Percentiles rank a stretch among this genome's conserved stretches.
Conservation (phyloP, 1,284 basidiomycete genomes). For the Singerocomus inundabilis region DNA sequence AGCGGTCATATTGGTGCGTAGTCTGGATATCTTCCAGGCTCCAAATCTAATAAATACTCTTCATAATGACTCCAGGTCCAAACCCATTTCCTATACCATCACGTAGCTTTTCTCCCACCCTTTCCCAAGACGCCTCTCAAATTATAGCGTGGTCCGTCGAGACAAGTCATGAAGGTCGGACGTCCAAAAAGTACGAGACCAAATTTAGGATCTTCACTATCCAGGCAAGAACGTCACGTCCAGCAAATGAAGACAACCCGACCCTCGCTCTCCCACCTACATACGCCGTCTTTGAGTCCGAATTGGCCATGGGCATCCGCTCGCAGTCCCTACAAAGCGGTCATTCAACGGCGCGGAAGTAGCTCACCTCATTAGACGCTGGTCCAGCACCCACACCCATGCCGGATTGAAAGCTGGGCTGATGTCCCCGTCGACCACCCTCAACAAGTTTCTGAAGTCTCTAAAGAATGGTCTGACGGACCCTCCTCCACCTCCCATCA, state of each 20-base stretch:
- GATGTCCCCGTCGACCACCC: slow-evolving; percentile 28
- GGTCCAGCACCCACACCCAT: slow-evolving; percentile 12
- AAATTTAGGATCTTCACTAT: neutral
- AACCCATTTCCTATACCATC: slow-evolving; percentile 17
- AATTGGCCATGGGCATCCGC: slow-evolving; percentile 35
- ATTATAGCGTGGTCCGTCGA: too few species aligned
- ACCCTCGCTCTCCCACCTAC: slow-evolving; percentile 50
- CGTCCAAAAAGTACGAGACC: slow-evolving; percentile 2
- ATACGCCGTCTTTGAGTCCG: slow-evolving; percentile 51
- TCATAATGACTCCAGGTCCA: slow-evolving; percentile 8
- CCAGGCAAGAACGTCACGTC: neutral
- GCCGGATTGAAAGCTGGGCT: slow-evolving; percentile 4
- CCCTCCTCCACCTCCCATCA: slow-evolving; percentile 17
- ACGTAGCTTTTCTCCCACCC: slow-evolving; percentile 49
- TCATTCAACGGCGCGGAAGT: neutral
- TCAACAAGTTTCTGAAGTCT: slow-evolving; percentile 46
- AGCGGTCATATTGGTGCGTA: too few species aligned
- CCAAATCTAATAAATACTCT: too few species aligned
- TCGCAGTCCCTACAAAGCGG: slow-evolving; percentile 11
- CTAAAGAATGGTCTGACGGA: slow-evolving; percentile 31
- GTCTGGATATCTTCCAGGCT: too few species aligned
- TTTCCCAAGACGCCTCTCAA: too few species aligned
- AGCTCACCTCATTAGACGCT: neutral
- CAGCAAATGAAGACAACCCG: slow-evolving; percentile 8
- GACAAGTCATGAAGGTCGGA: slow-evolving; percentile 13